A percentile compares a stretch with the other conserved stretches of the same genome.
Conservation (phyloP, 176 grass and related monocot species). For the Stipa capillata region DNA sequence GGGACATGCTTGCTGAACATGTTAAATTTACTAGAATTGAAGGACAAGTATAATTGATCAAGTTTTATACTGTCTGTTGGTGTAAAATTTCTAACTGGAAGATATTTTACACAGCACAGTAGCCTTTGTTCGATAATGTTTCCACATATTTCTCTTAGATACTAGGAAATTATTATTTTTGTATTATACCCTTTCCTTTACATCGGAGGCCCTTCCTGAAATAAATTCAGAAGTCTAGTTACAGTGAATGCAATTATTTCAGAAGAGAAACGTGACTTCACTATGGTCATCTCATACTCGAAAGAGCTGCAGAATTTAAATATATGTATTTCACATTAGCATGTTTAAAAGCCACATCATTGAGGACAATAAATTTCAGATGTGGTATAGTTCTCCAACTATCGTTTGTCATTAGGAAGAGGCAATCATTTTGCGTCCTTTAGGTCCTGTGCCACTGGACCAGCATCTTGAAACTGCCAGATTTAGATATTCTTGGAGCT, state of each 20-base stretch:
- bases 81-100: background rate
- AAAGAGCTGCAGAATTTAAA: background rate
- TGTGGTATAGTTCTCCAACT: background rate
- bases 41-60: background rate
- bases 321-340: background rate
- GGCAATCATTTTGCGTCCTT: background rate
- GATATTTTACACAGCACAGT: background rate
- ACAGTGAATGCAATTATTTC: background rate
- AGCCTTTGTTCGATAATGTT: background rate
- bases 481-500: background rate
- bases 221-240: background rate
- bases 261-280: background rate
- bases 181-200: background rate
- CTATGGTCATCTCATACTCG: background rate
- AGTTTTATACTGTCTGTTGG: background rate
- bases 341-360: background rate
- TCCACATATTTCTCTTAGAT: background rate
- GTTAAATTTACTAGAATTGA: background rate
- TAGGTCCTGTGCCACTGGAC: background rate
- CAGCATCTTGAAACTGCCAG: background rate
- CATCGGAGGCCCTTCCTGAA: background rate
- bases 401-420: conserved; percentile 3
- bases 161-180: background rate
- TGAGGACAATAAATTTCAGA: background rate
- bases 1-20: background rate